Conservation (phyloP, 345 rosid genomes). For the Melaleuca quinquenervia region DNA sequence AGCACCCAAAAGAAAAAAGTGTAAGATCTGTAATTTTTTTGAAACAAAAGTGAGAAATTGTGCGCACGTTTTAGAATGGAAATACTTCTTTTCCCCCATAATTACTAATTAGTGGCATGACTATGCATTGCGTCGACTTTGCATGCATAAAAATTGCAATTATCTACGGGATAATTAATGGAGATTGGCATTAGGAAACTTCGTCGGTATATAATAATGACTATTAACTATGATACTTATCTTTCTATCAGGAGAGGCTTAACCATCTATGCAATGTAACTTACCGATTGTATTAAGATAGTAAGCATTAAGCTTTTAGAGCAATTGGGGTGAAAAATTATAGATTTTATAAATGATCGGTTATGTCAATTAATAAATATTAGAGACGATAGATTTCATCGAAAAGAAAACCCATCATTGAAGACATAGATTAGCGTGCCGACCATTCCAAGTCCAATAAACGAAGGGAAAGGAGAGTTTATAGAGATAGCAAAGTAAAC, state of each 20-base stretch:
- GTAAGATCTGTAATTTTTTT: not conserved
- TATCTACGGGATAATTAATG: not conserved
- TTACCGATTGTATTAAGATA: not conserved
- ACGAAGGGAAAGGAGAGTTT: not conserved
- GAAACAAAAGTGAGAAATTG: not conserved
- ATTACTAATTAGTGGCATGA: not conserved
- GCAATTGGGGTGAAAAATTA: not conserved
- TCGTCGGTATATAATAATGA: not conserved
- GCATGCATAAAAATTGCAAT: not conserved
- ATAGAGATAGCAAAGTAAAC: not conserved
- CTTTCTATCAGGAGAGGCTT: not conserved
- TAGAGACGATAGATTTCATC: not conserved
- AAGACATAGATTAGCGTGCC: not conserved
- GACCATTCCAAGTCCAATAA: not conserved
- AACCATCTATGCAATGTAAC: not conserved
- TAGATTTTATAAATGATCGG: rapidly evolving
- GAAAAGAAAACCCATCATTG: not conserved
- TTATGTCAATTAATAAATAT: not conserved
- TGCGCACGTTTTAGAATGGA: not conserved
- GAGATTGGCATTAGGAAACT: not conserved
- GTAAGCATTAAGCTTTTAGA: not conserved
- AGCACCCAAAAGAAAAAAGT: not conserved
- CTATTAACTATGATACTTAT: not conserved
- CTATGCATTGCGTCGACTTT: not conserved
- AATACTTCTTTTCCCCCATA: not conserved